Conservation (phyloP, 192 early-diverging fungal genomes). For the Geranomyces variabilis region DNA sequence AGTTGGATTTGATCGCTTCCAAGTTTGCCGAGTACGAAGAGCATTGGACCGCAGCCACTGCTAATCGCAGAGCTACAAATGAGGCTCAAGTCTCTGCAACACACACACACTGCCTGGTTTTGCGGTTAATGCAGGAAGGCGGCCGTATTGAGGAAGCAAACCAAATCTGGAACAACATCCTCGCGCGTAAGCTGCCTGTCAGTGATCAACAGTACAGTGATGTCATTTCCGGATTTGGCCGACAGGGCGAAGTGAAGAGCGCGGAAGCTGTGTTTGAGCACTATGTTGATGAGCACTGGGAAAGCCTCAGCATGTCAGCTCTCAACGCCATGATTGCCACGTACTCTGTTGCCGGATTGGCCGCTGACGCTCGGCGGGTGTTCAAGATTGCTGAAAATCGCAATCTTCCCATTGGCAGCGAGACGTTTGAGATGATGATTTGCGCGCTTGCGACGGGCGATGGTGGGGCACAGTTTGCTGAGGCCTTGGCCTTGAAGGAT, state of each 20-base stretch:
- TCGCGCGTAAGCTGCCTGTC: background rate
- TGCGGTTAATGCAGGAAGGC: constrained; percentile 9
- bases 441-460: background rate
- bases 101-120: background rate
- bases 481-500: background rate
- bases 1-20: background rate
- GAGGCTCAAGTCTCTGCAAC: background rate
- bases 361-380: background rate
- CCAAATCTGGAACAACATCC: background rate
- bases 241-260: background rate
- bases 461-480: background rate
- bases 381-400: background rate
- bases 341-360: background rate
- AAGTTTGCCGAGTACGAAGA: background rate
- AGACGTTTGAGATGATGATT: constrained; percentile 5
- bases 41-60: background rate
- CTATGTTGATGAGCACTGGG: constrained; percentile 21
- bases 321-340: constrained; percentile 10
- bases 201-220: background rate
- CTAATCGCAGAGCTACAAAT: too few species aligned
- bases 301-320: background rate
- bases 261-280: constrained; percentile 15
- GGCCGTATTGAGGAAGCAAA: background rate
- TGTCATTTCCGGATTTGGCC: background rate
- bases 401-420: background rate